A percentile compares a stretch with the other conserved stretches of the same genome.
phyloP scores from a whole-genome alignment of 2,329 filamentous ascomycete species.

The Colletotrichum karsti region DNA sequence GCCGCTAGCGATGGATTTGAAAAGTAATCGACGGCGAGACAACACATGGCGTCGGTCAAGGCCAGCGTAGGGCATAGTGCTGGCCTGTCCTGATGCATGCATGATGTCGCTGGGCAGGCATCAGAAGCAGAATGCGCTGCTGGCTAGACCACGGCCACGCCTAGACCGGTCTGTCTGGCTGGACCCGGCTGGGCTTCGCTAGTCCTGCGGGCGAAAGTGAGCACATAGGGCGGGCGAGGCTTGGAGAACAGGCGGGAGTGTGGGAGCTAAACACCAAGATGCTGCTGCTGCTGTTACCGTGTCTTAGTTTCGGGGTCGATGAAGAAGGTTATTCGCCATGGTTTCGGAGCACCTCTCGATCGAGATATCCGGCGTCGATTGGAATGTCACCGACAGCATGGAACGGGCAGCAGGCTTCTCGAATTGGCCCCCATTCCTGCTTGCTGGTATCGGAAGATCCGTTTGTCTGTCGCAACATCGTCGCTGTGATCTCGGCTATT shows the following conservation, averaged over 20 bases:
- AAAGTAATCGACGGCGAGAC: conserved; percentile 18
- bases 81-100: neutral
- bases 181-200: conserved; percentile 3
- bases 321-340: neutral
- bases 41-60: conserved; percentile 1
- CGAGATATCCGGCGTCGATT: neutral
- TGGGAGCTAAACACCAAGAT: neutral
- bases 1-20: conserved; percentile 15
- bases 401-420: neutral
- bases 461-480: neutral
- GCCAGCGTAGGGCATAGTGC: neutral
- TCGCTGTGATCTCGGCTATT: neutral
- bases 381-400: conserved; percentile 18
- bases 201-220: neutral
- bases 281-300: neutral
- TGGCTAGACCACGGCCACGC: conserved; percentile 17
- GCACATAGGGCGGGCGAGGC: conserved; percentile 8
- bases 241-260: neutral
- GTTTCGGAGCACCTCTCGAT: neutral
- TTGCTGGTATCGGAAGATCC: neutral
- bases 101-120: neutral
- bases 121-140: neutral
- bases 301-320: neutral
- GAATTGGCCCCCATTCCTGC: neutral
- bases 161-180: neutral